Evolutionary conservation across 2,329 filamentous ascomycete species (phyloP).

Genomic region (Talaromyces verruculosus): DNA sequence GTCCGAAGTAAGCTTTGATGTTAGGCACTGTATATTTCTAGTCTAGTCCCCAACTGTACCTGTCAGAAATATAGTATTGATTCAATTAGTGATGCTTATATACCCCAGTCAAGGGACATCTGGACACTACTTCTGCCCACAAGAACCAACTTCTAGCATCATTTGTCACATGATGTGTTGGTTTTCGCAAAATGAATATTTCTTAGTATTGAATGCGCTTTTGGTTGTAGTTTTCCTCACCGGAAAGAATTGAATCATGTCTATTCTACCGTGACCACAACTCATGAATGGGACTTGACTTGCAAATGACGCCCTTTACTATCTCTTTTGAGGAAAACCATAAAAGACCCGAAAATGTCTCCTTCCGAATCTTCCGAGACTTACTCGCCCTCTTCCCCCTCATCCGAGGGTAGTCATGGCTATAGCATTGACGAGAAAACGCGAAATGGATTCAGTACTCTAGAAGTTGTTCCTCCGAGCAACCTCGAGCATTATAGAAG

Average conservation of each 20-base stretch:
- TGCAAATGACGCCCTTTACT: not conserved
- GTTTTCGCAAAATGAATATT: not conserved
- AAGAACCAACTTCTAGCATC: not conserved
- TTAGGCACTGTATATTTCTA: not conserved
- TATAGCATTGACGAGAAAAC: not conserved
- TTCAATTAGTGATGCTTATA: not conserved
- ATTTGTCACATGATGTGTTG: not conserved
- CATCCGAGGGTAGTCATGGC: not conserved
- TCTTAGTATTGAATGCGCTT: not conserved
- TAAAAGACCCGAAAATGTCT: not conserved
- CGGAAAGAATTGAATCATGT: not conserved
- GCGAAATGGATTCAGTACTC: constrained; percentile 6
- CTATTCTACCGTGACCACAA: not conserved
- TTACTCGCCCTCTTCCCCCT: not conserved
- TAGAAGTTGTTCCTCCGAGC: constrained; percentile 15
- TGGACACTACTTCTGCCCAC: not conserved
- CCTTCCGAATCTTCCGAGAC: not conserved
- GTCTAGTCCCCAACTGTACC: not conserved
- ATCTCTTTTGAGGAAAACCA: not conserved
- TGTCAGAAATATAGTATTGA: not conserved
- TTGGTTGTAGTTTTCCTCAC: not conserved
- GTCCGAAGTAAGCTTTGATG: not conserved
- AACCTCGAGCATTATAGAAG: constrained; percentile 14
- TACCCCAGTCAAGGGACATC: not conserved
- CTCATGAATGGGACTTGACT: not conserved